Percentiles rank a stretch among this genome's conserved stretches.
These are phyloP conservation scores for Plasmodium ovale DNA, from an alignment of 169 alveolate genomes.

Conservation along the genomic window DNA sequence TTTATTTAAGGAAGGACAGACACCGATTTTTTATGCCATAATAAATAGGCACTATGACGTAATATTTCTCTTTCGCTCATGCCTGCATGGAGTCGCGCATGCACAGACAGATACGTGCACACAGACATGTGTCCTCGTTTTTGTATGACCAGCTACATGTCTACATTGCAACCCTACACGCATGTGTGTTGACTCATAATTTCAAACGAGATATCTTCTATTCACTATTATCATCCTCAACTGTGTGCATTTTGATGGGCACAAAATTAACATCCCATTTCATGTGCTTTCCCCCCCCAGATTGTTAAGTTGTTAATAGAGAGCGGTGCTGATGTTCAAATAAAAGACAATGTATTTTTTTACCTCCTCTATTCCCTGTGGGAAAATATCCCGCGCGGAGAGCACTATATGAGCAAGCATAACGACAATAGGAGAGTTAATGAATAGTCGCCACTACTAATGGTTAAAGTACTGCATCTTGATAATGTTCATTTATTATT, in stretches of 20 bases:
- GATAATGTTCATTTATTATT: background rate
- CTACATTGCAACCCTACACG: no score
- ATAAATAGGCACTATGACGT: conserved; percentile 67
- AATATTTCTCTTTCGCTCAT: background rate
- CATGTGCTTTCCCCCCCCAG: background rate
- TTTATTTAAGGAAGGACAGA: conserved; percentile 49
- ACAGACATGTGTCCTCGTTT: conserved; percentile 1
- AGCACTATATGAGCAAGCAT: background rate
- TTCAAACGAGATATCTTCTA: no score
- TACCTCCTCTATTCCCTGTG: background rate
- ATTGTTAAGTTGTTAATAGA: conserved; percentile 51
- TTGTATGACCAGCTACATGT: background rate
- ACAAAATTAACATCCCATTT: background rate
- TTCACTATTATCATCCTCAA: no score
- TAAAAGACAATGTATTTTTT: conserved; percentile 50
- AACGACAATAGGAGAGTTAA: background rate
- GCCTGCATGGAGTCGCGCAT: background rate
- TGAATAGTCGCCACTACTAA: background rate
- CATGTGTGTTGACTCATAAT: no score
- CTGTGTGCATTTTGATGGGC: no score
- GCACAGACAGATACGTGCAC: background rate
- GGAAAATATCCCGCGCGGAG: background rate
- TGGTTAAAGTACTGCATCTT: background rate
- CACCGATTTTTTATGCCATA: conserved; percentile 66
- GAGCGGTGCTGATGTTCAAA: conserved; percentile 65